These are phyloP conservation scores for Endoconidiophora polonica DNA, from an alignment of 2,329 filamentous ascomycete genomes.

Conservation along the genomic window DNA sequence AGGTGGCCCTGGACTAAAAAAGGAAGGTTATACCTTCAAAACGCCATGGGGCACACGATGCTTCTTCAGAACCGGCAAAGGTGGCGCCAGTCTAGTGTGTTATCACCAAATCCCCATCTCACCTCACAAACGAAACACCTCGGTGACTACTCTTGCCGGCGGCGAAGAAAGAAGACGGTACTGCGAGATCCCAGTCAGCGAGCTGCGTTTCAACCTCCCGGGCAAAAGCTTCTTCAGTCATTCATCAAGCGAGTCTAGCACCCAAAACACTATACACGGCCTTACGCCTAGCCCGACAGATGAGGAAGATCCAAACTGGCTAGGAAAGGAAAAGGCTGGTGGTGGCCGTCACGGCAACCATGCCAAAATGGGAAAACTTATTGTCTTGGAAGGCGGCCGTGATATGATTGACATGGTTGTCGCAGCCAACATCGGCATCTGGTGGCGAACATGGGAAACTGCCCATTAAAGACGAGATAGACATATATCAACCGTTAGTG, in stretches of 20 bases:
- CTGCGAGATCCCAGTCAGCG: constrained; percentile 43
- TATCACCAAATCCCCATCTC: constrained; percentile 47
- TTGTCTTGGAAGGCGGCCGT: constrained; percentile 73
- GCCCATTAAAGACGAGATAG: constrained; percentile 17
- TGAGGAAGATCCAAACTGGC: constrained; percentile 41
- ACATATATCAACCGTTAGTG: too few species aligned
- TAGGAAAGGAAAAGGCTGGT: constrained; percentile 71
- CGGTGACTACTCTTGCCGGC: constrained; percentile 18
- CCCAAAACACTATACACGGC: background rate
- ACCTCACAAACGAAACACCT: constrained; percentile 16
- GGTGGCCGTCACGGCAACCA: constrained; percentile 73
- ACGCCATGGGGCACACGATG: constrained; percentile 81
- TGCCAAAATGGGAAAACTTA: constrained; percentile 85
- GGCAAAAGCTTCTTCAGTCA: constrained; percentile 31
- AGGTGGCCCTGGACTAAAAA: constrained; percentile 31
- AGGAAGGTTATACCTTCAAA: constrained; percentile 57
- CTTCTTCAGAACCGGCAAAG: constrained; percentile 65
- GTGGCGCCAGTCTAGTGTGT: constrained; percentile 58
- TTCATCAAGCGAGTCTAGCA: constrained; percentile 20
- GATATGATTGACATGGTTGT: constrained; percentile 94
- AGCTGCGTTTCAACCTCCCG: constrained; percentile 80
- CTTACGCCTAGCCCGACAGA: constrained; percentile 23
- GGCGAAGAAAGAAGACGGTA: constrained; percentile 3
- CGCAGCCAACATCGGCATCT: constrained; percentile 78
- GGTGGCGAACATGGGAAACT: constrained; percentile 77